Percentiles rank a stretch among this genome's conserved stretches.
phyloP scores from a whole-genome alignment of 768 basidiomycete genomes.

The Paxillus rubicundulus region DNA sequence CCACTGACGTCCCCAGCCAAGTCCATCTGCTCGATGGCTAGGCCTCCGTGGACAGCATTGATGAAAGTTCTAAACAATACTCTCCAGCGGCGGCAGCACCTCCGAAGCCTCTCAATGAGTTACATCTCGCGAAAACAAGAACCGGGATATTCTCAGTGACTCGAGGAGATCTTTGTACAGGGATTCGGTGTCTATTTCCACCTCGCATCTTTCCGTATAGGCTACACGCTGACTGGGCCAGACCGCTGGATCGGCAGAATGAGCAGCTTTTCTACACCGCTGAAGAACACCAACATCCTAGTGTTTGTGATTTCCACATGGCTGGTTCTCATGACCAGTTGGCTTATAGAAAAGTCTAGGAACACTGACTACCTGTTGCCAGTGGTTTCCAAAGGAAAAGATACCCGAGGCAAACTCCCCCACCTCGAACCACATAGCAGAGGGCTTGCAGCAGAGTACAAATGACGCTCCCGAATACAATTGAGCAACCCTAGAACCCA shows the following conservation, averaged over 20 bases:
- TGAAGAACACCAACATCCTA: conserved; percentile 49
- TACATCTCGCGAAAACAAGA: conserved; percentile 30
- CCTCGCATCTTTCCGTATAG: neutral
- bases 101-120: conserved; percentile 13
- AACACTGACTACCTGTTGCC: conserved; percentile 66
- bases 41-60: conserved; percentile 15
- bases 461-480: neutral
- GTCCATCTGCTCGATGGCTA: neutral
- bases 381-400: conserved; percentile 48
- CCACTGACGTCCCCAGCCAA: no score
- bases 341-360: conserved; percentile 36
- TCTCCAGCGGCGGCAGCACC: conserved; percentile 35
- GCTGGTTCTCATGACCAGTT: conserved; percentile 30
- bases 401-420: conserved; percentile 34
- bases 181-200: conserved; percentile 47
- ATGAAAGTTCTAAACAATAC: conserved; percentile 42
- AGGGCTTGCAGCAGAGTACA: neutral
- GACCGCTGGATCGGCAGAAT: conserved; percentile 35
- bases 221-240: conserved; percentile 3
- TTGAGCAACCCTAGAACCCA: neutral
- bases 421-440: neutral
- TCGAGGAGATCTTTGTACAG: conserved; percentile 64
- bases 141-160: conserved; percentile 54
- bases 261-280: conserved; percentile 51
- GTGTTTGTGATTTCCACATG: conserved; percentile 66